A percentile compares a stretch with the other conserved stretches of the same genome.
Evolutionary conservation across 2,329 filamentous ascomycete genomes (phyloP).

Genomic region (Cercospora sp.): DNA sequence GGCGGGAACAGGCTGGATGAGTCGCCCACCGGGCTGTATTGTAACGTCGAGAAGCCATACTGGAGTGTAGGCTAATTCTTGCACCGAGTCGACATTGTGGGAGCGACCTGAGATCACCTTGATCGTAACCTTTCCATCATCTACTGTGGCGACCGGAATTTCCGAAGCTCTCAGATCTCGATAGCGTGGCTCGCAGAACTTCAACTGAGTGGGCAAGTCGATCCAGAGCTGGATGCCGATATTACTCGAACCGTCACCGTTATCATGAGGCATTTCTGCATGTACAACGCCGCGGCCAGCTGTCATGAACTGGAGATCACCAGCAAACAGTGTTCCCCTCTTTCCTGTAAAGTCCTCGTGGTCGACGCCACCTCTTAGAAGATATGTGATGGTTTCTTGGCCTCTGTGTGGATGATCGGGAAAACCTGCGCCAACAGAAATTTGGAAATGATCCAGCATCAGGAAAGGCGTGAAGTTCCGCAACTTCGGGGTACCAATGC

Average conservation of each 20-base stretch:
- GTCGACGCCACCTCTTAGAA: too few relatives aligned
- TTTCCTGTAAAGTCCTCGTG: conserved; percentile 91
- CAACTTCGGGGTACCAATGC: conserved; percentile 79
- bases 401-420: conserved; percentile 59
- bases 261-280: conserved; percentile 73
- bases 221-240: conserved; percentile 99
- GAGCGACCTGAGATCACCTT: conserved; percentile 89
- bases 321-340: conserved; percentile 76
- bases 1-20: conserved; percentile 72
- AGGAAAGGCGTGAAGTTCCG: conserved; percentile 89
- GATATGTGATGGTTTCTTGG: conserved; percentile 84
- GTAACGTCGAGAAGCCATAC: conserved; percentile 92
- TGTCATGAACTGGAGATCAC: conserved; percentile 98
- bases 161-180: conserved; percentile 77
- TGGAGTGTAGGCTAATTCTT: conserved; percentile 91
- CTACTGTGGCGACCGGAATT: conserved; percentile 72
- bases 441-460: conserved; percentile 84
- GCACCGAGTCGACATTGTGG: conserved; percentile 79
- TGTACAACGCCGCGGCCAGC: conserved; percentile 90
- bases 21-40: conserved; percentile 73
- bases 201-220: conserved; percentile 77
- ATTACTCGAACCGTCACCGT: too few relatives aligned
- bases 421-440: conserved; percentile 65
- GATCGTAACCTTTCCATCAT: conserved; percentile 71
- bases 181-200: conserved; percentile 88